Conservation (phyloP, 495 filamentous ascomycete species). For the Hypoxylon fuscum region DNA sequence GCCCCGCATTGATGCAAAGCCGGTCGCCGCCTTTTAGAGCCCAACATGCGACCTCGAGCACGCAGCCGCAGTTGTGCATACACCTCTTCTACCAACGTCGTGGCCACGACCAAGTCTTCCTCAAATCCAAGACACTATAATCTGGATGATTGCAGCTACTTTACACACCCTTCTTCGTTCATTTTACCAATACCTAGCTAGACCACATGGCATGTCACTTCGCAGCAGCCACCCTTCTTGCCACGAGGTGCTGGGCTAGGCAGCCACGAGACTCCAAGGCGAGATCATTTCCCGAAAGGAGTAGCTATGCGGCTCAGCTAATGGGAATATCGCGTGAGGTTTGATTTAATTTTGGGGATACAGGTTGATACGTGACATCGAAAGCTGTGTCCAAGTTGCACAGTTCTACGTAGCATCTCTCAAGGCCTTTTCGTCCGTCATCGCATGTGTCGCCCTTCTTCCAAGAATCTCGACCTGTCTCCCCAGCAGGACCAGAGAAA, state of each 20-base stretch:
- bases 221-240: not conserved
- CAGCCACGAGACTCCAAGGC: not conserved
- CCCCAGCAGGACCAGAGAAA: conserved; percentile 8
- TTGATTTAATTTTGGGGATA: not conserved
- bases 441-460: conserved; percentile 17
- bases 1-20: conserved; percentile 17
- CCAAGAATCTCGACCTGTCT: not conserved
- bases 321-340: not conserved
- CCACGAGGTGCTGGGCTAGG: not conserved
- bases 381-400: conserved; percentile 22
- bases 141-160: not conserved
- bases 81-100: not conserved
- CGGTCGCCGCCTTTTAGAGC: conserved; percentile 4
- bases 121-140: not conserved
- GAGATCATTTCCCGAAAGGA: not conserved
- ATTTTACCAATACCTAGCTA: not conserved
- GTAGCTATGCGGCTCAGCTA: not conserved
- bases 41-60: conserved; percentile 14
- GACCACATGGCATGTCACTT: conserved; percentile 10
- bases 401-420: not conserved
- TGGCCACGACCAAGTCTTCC: not conserved
- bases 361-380: conserved; percentile 15
- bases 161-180: not conserved
- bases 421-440: conserved; percentile 9
- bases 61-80: conserved; percentile 16